Conservation (phyloP, 2,329 filamentous ascomycete species). For the Mycosphaerella sp. region DNA sequence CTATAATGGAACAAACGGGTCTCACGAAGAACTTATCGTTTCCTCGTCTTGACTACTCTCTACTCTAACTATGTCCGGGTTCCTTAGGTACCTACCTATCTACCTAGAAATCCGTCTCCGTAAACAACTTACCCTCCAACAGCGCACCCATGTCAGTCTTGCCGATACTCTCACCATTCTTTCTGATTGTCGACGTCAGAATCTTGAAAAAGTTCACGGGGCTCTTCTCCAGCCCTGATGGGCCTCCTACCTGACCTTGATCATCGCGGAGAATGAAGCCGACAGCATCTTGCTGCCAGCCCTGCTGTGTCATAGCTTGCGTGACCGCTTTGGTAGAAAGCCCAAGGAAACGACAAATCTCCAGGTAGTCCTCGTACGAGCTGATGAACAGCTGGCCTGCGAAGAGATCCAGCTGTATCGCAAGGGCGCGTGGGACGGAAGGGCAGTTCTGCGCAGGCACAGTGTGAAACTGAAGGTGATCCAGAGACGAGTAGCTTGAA, state of each 20-base stretch:
- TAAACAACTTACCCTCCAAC: slow-evolving; percentile 16
- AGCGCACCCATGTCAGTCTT: slow-evolving; percentile 28
- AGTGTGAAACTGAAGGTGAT: slow-evolving; percentile 42
- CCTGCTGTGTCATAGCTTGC: background rate
- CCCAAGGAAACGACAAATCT: slow-evolving; percentile 49
- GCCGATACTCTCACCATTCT: slow-evolving; percentile 21
- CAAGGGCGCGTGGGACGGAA: background rate
- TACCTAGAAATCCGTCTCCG: background rate
- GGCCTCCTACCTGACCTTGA: slow-evolving; percentile 16
- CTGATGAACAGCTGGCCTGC: slow-evolving; percentile 60
- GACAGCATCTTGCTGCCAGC: slow-evolving; percentile 19
- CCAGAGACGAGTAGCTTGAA: slow-evolving; percentile 37
- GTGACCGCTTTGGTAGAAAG: slow-evolving; percentile 29
- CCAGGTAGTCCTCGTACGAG: slow-evolving; percentile 49
- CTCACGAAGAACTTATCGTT: too few species aligned
- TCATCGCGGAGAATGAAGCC: slow-evolving; percentile 23
- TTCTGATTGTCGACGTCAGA: slow-evolving; percentile 21
- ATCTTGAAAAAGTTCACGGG: slow-evolving; percentile 24
- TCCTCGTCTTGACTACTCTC: too few species aligned
- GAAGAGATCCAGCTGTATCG: slow-evolving; percentile 55
- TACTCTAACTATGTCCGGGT: too few species aligned
- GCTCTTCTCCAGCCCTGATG: slow-evolving; percentile 18
- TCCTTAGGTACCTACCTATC: too few species aligned
- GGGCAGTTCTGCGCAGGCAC: slow-evolving; percentile 24
- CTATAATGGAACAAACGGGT: too few species aligned